Evolutionary conservation across 2,329 filamentous ascomycete species (phyloP).

Genomic region (Fusarium palustre): DNA sequence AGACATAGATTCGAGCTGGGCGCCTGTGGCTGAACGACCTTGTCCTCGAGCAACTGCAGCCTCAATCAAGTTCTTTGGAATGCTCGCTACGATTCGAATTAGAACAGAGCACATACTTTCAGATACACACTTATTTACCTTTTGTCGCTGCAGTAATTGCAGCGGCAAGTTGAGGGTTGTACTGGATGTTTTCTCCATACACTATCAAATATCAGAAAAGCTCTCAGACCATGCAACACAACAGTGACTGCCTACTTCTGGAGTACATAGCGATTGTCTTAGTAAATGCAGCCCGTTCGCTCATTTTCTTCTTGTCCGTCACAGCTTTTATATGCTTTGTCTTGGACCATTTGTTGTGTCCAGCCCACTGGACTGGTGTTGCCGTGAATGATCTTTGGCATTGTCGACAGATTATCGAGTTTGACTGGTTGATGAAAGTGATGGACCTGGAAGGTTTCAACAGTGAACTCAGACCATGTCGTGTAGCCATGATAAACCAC

Average conservation of each 20-base stretch:
- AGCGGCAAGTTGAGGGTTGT: slow-evolving; percentile 80
- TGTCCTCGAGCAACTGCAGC: slow-evolving; percentile 88
- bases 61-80: slow-evolving; percentile 88
- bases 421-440: slow-evolving; percentile 13
- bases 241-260: slow-evolving; percentile 66
- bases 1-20: slow-evolving; percentile 78
- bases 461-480: slow-evolving; percentile 30
- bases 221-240: background rate
- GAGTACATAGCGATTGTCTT: slow-evolving; percentile 81
- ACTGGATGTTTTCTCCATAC: slow-evolving; percentile 77
- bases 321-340: slow-evolving; percentile 95
- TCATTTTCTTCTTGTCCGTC: slow-evolving; percentile 83
- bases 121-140: slow-evolving; percentile 55
- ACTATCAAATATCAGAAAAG: slow-evolving; percentile 60
- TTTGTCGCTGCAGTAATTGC: slow-evolving; percentile 84
- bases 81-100: slow-evolving; percentile 64
- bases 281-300: slow-evolving; percentile 73
- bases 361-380: slow-evolving; percentile 64
- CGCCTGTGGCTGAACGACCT: slow-evolving; percentile 80
- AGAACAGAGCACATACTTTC: background rate
- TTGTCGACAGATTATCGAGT: slow-evolving; percentile 57
- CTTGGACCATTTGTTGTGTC: slow-evolving; percentile 95
- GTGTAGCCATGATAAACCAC: slow-evolving; percentile 32
- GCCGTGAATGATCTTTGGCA: slow-evolving; percentile 63
- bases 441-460: slow-evolving; percentile 21